Conservation (phyloP, 2,329 filamentous ascomycete species). For the Trichophyton verrucosum region DNA sequence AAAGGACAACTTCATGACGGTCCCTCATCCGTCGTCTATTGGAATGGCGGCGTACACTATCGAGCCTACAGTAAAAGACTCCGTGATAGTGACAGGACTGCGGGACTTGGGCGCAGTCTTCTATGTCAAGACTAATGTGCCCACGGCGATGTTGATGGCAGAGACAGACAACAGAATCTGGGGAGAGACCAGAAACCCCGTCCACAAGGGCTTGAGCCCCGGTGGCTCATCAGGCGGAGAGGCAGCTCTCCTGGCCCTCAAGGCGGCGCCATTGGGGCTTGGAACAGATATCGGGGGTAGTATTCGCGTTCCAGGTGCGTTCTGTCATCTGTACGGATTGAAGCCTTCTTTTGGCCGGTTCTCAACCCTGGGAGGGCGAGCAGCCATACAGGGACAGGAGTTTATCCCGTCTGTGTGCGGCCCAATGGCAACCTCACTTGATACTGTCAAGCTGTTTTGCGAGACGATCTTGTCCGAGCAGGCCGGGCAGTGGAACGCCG, state of each 20-base stretch:
- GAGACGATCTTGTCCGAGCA: conserved; percentile 24
- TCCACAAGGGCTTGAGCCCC: conserved; percentile 23
- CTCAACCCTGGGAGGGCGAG: conserved; percentile 25
- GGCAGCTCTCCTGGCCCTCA: conserved; percentile 24
- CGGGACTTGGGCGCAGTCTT: conserved; percentile 31
- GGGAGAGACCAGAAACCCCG: conserved; percentile 30
- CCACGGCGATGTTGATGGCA: conserved; percentile 33
- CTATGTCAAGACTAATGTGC: conserved; percentile 31
- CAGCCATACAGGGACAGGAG: conserved; percentile 29
- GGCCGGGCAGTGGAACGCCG: conserved; percentile 26
- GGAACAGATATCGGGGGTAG: conserved; percentile 33
- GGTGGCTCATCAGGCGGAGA: conserved; percentile 29
- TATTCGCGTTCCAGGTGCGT: conserved; percentile 29
- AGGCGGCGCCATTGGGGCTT: conserved; percentile 22
- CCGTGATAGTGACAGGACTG: conserved; percentile 28
- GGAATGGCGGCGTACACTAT: conserved; percentile 13
- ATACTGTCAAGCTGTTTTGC: conserved; percentile 25
- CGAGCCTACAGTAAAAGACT: conserved; percentile 16
- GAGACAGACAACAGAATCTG: conserved; percentile 34
- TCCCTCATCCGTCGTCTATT: conserved; percentile 14
- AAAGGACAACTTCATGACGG: conserved; percentile 30
- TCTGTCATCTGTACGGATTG: conserved; percentile 28
- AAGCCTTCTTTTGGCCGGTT: conserved; percentile 31
- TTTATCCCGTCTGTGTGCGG: conserved; percentile 30
- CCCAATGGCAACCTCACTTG: conserved; percentile 27